Percentiles rank a stretch among this genome's conserved stretches.
phyloP scores from a whole-genome alignment of 257 asterid species.

The Salvia splendens region DNA sequence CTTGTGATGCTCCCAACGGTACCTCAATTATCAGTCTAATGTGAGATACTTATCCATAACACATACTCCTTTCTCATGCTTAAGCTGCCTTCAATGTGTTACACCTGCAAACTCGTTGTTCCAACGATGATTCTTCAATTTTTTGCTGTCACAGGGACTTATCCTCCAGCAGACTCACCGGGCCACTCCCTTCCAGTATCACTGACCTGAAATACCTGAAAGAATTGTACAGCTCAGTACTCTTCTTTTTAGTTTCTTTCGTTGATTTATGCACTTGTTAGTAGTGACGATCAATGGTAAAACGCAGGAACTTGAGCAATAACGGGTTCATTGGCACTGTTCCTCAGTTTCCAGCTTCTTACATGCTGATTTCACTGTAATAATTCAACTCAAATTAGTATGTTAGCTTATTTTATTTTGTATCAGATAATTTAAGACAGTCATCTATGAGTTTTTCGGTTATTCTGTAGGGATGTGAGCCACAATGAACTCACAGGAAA shows the following conservation, averaged over 20 bases:
- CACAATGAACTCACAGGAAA: constrained; percentile 59
- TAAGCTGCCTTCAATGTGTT: neutral
- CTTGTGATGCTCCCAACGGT: constrained; percentile 47
- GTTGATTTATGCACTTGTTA: constrained; percentile 14
- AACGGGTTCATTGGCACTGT: constrained; percentile 49
- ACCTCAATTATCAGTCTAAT: constrained; percentile 44
- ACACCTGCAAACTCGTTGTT: constrained; percentile 3
- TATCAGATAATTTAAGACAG: constrained; percentile 13
- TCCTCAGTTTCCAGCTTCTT: constrained; percentile 49
- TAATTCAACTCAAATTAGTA: constrained; percentile 8
- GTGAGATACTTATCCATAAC: constrained; percentile 44
- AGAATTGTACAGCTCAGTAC: constrained; percentile 49
- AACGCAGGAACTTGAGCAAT: constrained; percentile 61
- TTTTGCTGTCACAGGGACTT: constrained; percentile 48
- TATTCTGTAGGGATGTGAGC: constrained; percentile 59
- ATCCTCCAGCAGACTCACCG: constrained; percentile 44
- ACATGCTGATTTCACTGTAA: constrained; percentile 51
- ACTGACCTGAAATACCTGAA: constrained; percentile 53
- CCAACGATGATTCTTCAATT: neutral
- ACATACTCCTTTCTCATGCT: constrained; percentile 7
- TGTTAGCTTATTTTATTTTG: constrained; percentile 5
- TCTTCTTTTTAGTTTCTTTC: constrained; percentile 11
- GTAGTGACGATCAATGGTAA: constrained; percentile 7
- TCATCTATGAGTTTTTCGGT: constrained; percentile 13
- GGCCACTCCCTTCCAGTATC: constrained; percentile 59